Evolutionary conservation across 192 early-diverging fungal species (phyloP), one percentile per base, ranked within the genome.

Genomic region (Coemansia sp.): DNA sequence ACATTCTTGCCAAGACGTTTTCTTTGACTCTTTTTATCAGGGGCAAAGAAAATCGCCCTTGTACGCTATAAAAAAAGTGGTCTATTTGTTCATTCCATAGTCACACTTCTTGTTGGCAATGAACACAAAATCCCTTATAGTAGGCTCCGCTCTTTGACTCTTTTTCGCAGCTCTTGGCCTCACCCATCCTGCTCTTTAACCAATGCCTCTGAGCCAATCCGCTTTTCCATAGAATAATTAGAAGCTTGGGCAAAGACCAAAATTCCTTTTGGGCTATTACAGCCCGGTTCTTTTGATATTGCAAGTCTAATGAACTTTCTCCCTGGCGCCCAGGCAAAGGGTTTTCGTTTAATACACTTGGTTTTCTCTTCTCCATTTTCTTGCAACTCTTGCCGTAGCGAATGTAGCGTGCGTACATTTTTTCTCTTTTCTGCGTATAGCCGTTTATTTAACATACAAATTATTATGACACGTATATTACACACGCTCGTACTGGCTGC

Each of bases 391-490:
- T 45, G 41, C 16, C 3, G 16, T 45, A 14, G 41, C 41, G 41
- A 45, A 45, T 45, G 41, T 45, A 45, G 14, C 3, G 39, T 16
- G 39, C 14, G 54, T 20, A 32, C 24, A n/a, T 13, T 56, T 56
- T 55, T 56, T 27, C 14, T 56, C 29, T 24, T 29, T 20, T 27
- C 32, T 35, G 32, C 32, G 8, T 35, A 35, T 35, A 35, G 8
- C 8, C 32, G 23, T 54, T 23, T 29, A 6, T 27, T 24, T 54
- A 23, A 37, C 14, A 56, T 56, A 37, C 54, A 32, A 56, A 18
- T 7, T 19, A 56, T 35, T 19, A 56, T 56, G 54, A 19, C 26
- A 27, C 18, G 54, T 56, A n/a, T 56, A 56, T 11, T 56, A 19
- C 54, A 19, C 9, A 38, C 16, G 19, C 6, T 56, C 12, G 35